Evolutionary conservation across 306 rosid species (phyloP).

Genomic region (Leucaena leucocephala): DNA sequence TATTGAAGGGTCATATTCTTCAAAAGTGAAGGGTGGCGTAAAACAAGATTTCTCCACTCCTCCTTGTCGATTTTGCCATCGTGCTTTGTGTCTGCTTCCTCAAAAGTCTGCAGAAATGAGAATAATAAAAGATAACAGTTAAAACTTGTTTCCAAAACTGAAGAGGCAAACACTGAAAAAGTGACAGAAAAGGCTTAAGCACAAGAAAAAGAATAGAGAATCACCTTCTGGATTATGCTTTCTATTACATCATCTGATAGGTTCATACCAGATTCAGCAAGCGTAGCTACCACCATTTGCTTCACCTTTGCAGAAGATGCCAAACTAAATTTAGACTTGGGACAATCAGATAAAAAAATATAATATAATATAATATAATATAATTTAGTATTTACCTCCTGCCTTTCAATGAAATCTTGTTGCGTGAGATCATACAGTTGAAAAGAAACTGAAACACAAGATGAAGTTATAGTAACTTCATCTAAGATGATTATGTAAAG

Average conservation of each 20-base stretch:
- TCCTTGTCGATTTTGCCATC: constrained; percentile 97
- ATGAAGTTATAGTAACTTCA: constrained; percentile 1
- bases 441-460: constrained; percentile 77
- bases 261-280: constrained; percentile 98
- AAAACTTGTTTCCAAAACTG: background rate
- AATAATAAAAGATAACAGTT: background rate
- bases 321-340: constrained; percentile 12
- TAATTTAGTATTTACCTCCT: constrained; percentile 62
- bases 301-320: constrained; percentile 62
- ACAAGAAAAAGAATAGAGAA: constrained; percentile 20
- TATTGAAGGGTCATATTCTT: constrained; percentile 97
- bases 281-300: constrained; percentile 99
- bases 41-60: constrained; percentile 93
- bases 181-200: background rate
- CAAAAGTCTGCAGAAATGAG: constrained; percentile 67
- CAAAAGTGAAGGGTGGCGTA: constrained; percentile 90
- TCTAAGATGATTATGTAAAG: background rate
- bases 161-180: background rate
- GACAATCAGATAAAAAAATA: constrained; percentile 10
- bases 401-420: constrained; percentile 94
- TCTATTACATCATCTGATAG: constrained; percentile 94
- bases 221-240: constrained; percentile 94
- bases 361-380: background rate
- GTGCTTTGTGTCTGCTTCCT: constrained; percentile 97
- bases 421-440: constrained; percentile 98